Evolutionary conservation across 768 basidiomycete species (phyloP), one percentile per base, ranked within the genome.

Genomic region (Lentinula edodes): DNA sequence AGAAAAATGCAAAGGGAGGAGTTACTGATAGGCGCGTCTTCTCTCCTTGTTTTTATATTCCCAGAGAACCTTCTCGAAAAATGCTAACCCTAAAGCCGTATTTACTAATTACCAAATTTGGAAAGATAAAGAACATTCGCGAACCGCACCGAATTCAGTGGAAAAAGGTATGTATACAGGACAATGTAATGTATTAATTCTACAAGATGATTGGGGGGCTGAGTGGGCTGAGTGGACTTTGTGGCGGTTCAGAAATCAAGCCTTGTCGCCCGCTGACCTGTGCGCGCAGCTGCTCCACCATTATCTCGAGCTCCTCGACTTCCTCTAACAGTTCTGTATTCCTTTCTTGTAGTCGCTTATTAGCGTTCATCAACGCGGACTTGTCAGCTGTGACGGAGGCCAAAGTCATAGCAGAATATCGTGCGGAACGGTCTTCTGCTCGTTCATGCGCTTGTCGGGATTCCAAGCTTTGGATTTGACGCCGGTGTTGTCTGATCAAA

Each of bases 271-370:
- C 84, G 58, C 75, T 81, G 52, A 81, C 72, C 65, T 85, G 82
- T 52, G 77, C 80, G 65, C 82, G 88, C 66, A 91, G 70, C 20
- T 84, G 67, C 66, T 91, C 89, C 10, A 91, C 77, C 80, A 88
- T 90, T 23, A 84, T 87, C 61, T 79, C 80, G 72, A 91, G 71
- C 66, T 90, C 89, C 63, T 91, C 83, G 43, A 83, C 71, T 64
- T 85, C 83, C 23, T 85, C 83, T 45, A 73, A 69, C 61, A 86
- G 65, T 23, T 79, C 78, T 2, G 71, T 70, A 62, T 91, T 93
- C 64, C 88, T 82, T 20, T 84, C 83, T 38, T 77, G 74, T 48
- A 91, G 68, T 58, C 74, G 77, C 51, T 74, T 72, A 65, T 89
- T 89, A n/a, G 75, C 71, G 18, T 77, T 72, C n/a, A 69, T 72